Evolutionary conservation across 2,329 filamentous ascomycete genomes (phyloP), one percentile per base, ranked within the genome.

Genomic region (Phoma sp.): DNA sequence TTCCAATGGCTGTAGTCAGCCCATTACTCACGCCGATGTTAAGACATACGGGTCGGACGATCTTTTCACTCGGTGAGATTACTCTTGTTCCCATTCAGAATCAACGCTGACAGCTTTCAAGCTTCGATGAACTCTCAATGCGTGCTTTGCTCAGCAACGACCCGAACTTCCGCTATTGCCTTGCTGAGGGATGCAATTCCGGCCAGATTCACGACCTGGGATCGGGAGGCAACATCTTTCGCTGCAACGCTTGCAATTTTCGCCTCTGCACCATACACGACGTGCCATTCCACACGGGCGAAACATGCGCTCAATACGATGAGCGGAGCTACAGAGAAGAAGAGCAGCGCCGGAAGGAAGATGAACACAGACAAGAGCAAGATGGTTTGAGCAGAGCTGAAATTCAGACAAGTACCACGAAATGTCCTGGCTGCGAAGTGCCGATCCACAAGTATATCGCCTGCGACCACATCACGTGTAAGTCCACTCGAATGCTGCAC

Each of bases 401-500:
- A 25, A 40, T n/a, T 32, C 10, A 31, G 31, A 8, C 13, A 3
- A 21, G 10, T 5, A 25, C 48, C 2, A 33, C 15, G 22, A 12
- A 21, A 19, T 51, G 49, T 31, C 49, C 49, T 4, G 49, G 40
- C 21, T 51, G 49, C 25, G 27, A 33, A 13, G 40, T 8, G 29
- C 32, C 15, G 8, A 51, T 51, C 24, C 22, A 44, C 6, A 44
- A 51, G 24, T 12, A 15, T 6, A 4, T 9, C 2, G 48, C 15
- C 3, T 51, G 48, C 25, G 48, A 51, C n/a, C 48, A 51, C 25
- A 51, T 51, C 24, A 51, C 48, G 12, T 51, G 47, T 51, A 51
- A 41, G 38, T 29, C 3, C 4, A 29, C 27, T 29, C 10, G 27
- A 29, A 9, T 29, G 10, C 8, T 29, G 27, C 27, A 29, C 3